These are phyloP conservation scores for Cladosporium sp. DNA, from an alignment of 2,329 filamentous ascomycete genomes.

Conservation along the genomic window DNA sequence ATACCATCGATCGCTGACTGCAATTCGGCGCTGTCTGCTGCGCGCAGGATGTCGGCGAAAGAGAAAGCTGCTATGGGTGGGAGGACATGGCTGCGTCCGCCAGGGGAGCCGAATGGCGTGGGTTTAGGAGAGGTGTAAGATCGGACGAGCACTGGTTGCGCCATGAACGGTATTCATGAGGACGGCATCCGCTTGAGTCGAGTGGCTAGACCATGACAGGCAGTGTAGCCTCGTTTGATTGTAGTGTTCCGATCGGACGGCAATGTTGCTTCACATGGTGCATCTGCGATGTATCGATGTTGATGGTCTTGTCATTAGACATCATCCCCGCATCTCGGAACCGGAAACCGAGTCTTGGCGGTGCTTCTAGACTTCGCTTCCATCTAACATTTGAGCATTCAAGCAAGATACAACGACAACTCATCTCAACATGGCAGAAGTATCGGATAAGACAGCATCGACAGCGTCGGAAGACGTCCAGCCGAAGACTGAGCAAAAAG, in stretches of 20 bases:
- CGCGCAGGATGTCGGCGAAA: constrained; percentile 36
- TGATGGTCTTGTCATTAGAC: neutral
- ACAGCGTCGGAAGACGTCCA: neutral
- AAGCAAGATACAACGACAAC: neutral
- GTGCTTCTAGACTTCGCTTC: constrained; percentile 8
- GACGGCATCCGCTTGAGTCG: neutral
- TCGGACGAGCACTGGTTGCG: constrained; percentile 46
- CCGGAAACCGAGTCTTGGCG: neutral
- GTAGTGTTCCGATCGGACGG: neutral
- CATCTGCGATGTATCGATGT: neutral
- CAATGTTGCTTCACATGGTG: neutral
- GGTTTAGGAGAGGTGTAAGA: constrained; percentile 26
- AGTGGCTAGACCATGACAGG: neutral
- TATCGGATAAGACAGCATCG: constrained; percentile 2
- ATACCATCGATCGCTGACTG: constrained; percentile 60
- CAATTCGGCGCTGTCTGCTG: constrained; percentile 54
- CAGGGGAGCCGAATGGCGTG: constrained; percentile 16
- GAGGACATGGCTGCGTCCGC: constrained; percentile 25
- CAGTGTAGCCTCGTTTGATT: too few species aligned
- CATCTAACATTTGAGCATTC: neutral
- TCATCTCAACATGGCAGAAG: constrained; percentile 17
- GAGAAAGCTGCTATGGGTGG: constrained; percentile 35
- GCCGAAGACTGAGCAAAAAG: neutral
- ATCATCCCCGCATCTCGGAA: neutral
- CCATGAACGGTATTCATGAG: constrained; percentile 32